Evolutionary conservation across 148 eudicot species (phyloP), one percentile per base, ranked within the genome.

Genomic region (Suaeda aralocaspica): DNA sequence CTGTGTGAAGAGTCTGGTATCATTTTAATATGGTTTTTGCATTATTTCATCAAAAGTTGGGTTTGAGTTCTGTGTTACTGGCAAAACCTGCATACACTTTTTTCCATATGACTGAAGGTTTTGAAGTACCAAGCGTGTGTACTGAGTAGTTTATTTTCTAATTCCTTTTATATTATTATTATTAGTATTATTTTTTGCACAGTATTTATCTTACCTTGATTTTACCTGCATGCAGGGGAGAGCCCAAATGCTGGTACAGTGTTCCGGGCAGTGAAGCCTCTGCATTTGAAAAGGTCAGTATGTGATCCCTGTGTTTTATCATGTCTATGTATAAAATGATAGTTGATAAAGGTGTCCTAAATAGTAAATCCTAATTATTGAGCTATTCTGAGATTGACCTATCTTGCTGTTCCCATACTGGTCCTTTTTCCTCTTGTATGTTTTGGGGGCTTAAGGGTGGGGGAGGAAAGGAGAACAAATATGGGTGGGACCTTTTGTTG

Each of bases 201-300:
- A n/a, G n/a, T n/a, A n/a, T 4, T 36, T 8, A 36, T 36, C 41
- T 36, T 36, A 36, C 8, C 41, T 36, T 3, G 41, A 3, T 69
- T 39, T 49, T 19, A 29, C 33, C 45, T 84, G 51, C 6, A 76
- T 86, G 79, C 89, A 95, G 99, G 99, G 99, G 99, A 72, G 97
- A 91, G 80, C 99, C 99, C 72, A 95, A 95, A 77, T 91, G 88
- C 79, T 95, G 99, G 99, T 95, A 95, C 78, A 95, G 99, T 75
- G 97, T 95, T 70, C 99, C 99, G 74, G 97, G 96, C 33, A 80
- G 82, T 74, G 86, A 89, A 80, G 93, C 97, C 71, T 64, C 82
- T 68, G 93, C 97, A 41, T 95, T 95, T 67, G 99, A 95, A 83
- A 87, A 89, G 99, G 99, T 91, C 68, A 46, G 82, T 66, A 34